phyloP scores from a whole-genome alignment of 495 filamentous ascomycete genomes.

The Hypoxylon cercidicola region DNA sequence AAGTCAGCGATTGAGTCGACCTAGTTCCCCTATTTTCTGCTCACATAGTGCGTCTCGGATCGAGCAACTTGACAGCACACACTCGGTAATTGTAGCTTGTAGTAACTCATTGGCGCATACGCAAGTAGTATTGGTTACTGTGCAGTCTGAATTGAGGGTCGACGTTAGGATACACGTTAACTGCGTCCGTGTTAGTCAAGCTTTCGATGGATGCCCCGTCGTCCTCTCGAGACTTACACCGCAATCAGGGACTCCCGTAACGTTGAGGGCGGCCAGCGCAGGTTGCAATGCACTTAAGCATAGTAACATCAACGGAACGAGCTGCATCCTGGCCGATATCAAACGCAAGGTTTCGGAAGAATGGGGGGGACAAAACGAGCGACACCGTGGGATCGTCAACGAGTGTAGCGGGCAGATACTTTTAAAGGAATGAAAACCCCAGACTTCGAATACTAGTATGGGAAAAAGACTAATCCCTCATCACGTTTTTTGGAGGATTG shows the following conservation, averaged over 20 bases:
- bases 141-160: conserved; percentile 42
- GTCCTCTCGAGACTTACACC: conserved; percentile 32
- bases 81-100: conserved; percentile 40
- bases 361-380: conserved; percentile 25
- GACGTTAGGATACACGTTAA: conserved; percentile 30
- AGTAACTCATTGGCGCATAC: conserved; percentile 45
- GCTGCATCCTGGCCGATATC: conserved; percentile 26
- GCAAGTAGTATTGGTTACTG: conserved; percentile 46
- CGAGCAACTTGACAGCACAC: conserved; percentile 44
- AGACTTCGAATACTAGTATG: conserved; percentile 10
- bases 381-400: conserved; percentile 25
- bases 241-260: conserved; percentile 30
- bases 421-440: conserved; percentile 30
- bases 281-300: conserved; percentile 37
- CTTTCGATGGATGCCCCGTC: background rate
- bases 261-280: conserved; percentile 35
- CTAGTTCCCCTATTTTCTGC: background rate
- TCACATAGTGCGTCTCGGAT: conserved; percentile 47
- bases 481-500: background rate
- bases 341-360: conserved; percentile 12
- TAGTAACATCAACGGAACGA: conserved; percentile 33
- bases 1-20: conserved; percentile 7
- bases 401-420: background rate
- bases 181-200: conserved; percentile 23
- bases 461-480: conserved; percentile 1